Conservation (phyloP, 495 filamentous ascomycete species). For the Podospora sp. region DNA sequence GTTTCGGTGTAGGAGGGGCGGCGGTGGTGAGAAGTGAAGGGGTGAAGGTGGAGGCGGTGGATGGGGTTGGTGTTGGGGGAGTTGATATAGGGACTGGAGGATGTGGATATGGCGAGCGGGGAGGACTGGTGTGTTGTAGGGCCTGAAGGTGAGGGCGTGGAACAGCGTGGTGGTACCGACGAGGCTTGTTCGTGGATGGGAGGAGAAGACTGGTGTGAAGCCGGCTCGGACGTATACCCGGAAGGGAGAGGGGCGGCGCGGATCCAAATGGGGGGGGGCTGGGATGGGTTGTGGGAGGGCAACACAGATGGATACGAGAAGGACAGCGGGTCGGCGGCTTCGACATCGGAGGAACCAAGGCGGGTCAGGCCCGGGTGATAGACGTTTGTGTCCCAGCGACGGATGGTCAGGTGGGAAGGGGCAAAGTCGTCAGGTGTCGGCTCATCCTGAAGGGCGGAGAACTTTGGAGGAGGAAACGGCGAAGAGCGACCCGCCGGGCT, state of each 20-base stretch:
- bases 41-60: constrained; percentile 31
- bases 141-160: neutral
- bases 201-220: constrained; percentile 45
- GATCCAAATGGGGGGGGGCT: constrained; percentile 22
- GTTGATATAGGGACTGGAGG: constrained; percentile 16
- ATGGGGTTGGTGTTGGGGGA: constrained; percentile 28
- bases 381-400: constrained; percentile 32
- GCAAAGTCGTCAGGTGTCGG: constrained; percentile 28
- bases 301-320: constrained; percentile 35
- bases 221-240: constrained; percentile 61
- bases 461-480: constrained; percentile 36
- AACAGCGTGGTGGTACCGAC: constrained; percentile 7
- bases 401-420: constrained; percentile 27
- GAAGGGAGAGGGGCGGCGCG: constrained; percentile 27
- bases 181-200: constrained; percentile 1
- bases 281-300: constrained; percentile 30
- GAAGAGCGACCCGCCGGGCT: constrained; percentile 29
- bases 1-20: constrained; percentile 46
- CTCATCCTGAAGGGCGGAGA: constrained; percentile 22
- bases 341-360: constrained; percentile 15
- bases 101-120: constrained; percentile 10
- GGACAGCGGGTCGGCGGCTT: constrained; percentile 23
- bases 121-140: constrained; percentile 26
- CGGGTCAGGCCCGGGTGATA: constrained; percentile 25
- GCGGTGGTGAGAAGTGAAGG: constrained; percentile 18